A percentile compares a stretch with the other conserved stretches of the same genome.
Conservation (phyloP, 139 green algal genomes). For the Chlorella sorokiniana region DNA sequence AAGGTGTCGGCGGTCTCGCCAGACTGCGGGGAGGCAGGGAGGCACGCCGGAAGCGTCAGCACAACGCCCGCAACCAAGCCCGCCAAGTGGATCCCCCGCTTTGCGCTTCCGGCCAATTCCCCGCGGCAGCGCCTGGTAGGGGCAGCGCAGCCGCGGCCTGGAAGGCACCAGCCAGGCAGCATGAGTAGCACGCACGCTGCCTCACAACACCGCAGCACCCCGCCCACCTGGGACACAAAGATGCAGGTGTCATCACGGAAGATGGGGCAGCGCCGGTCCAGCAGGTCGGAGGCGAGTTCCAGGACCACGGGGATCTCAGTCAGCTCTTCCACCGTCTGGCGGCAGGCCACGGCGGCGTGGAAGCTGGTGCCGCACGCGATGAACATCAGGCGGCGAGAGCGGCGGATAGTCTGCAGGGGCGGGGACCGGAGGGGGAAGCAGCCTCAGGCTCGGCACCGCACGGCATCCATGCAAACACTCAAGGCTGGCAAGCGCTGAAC, state of each 20-base stretch:
- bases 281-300: constrained; percentile 75
- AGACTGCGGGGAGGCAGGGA: constrained; percentile 39
- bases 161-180: too few species aligned
- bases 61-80: too few species aligned
- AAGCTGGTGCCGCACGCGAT: constrained; percentile 88
- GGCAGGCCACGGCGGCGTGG: constrained; percentile 63
- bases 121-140: too few species aligned
- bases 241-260: constrained; percentile 78
- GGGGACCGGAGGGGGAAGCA: not conserved
- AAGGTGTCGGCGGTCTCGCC: constrained; percentile 84
- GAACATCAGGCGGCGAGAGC: constrained; percentile 88
- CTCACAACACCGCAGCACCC: not conserved
- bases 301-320: constrained; percentile 63
- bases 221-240: constrained; percentile 57
- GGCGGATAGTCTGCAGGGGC: constrained; percentile 70
- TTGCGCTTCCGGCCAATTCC: too few species aligned
- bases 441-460: too few species aligned
- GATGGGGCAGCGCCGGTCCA: constrained; percentile 66
- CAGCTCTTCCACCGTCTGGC: constrained; percentile 66
- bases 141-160: too few species aligned
- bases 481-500: too few species aligned
- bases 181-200: not conserved
- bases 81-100: too few species aligned
- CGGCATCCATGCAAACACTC: too few species aligned
- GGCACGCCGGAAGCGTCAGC: not conserved